Evolutionary conservation across 2,329 filamentous ascomycete species (phyloP), one percentile per base, ranked within the genome.

Genomic region (Tympanopsis confertula): DNA sequence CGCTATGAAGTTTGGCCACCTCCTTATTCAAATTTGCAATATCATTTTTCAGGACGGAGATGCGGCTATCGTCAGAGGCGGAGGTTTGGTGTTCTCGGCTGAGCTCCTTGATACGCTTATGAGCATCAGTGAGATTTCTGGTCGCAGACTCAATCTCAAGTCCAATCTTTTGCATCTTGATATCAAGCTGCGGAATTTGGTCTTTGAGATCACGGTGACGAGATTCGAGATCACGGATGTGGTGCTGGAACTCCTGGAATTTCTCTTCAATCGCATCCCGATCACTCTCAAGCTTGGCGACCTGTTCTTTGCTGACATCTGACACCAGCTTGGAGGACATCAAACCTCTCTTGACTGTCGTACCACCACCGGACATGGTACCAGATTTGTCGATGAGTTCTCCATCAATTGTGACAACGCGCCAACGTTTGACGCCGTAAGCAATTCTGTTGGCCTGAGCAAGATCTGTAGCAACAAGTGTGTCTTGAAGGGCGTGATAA

Each of bases 321-420:
- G 22, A 7, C 22, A 10, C 7, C 22, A 94, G 78, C 59, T 94
- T 96, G 12, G 88, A 94, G 0, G 89, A 96, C 93, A 98, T 98
- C 40, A 87, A 78, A 1, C 93, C 93, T 53, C 81, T 86, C 49
- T 89, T 88, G 40, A 91, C 85, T 13, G 85, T 84, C 35, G 76
- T 89, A 40, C 91, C 91, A 68, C 91, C 91, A 66, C 91, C 91
- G 41, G 86, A 94, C 91, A 98, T 96, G 22, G 91, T 96, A 68
- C 91, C 91, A 1, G 89, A 95, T 56, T 93, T 93, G 63, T 98
- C 91, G 47, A 98, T 96, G 38, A 98, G 71, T 57, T 95, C 88
- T 35, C 91, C 91, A 42, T 88, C 86, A 2, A 98, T 73, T 0
- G 91, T 98, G 28, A 98, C 91, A 3, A 98, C 91, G 45, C 91